A percentile compares a stretch with the other conserved stretches of the same genome.
These are phyloP conservation scores for Spatholobus suberectus DNA, from an alignment of 306 rosid species.

Conservation along the genomic window DNA sequence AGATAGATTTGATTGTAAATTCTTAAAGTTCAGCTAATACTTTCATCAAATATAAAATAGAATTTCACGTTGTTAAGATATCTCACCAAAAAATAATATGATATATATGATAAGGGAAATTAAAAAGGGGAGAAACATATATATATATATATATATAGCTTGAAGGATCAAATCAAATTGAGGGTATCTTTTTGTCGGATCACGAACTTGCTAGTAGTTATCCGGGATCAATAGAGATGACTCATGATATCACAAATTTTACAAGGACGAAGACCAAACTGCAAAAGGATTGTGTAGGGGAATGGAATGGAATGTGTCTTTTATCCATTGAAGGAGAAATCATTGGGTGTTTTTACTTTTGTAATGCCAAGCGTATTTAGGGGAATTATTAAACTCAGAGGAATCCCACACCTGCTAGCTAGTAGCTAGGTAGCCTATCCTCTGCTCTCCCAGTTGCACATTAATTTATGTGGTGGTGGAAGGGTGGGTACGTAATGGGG, in stretches of 20 bases:
- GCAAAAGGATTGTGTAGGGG: not conserved
- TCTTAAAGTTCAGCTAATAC: not conserved
- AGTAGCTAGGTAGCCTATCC: too few species aligned
- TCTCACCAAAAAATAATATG: too few species aligned
- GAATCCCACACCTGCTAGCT: too few species aligned
- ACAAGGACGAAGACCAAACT: not conserved
- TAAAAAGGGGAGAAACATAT: too few species aligned
- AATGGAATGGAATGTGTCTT: conserved; percentile 50
- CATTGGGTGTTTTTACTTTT: conserved; percentile 64
- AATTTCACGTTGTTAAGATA: not conserved
- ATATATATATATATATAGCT: not conserved
- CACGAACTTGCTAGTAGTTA: not conserved
- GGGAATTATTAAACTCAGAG: too few species aligned
- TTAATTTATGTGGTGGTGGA: too few species aligned
- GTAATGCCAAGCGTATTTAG: too few species aligned
- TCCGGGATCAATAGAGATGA: conserved; percentile 15
- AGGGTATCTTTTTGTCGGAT: conserved; percentile 25
- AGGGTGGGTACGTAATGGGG: too few species aligned
- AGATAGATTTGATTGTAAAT: not conserved
- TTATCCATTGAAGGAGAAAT: conserved; percentile 59
- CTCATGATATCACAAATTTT: not conserved
- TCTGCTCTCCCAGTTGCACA: too few species aligned
- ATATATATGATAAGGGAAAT: too few species aligned
- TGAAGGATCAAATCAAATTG: conserved; percentile 17
- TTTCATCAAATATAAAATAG: not conserved